phyloP scores from a whole-genome alignment of 257 asterid genomes.

The Gynochthodes officinalis region DNA sequence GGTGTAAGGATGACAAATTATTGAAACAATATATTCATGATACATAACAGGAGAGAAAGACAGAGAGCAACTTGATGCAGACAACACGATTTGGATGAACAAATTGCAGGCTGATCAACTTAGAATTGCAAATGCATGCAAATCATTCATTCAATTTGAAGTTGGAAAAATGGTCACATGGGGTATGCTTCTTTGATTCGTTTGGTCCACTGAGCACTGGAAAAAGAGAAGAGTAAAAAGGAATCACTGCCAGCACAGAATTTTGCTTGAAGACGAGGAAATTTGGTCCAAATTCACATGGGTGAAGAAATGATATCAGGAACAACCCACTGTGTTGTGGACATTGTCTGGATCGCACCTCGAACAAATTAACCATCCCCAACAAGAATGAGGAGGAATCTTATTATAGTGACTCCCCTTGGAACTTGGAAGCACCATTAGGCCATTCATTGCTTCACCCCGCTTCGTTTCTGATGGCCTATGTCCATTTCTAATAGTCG shows the following conservation, averaged over 20 bases:
- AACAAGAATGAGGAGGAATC: slow-evolving; percentile 7
- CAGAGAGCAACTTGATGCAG: neutral
- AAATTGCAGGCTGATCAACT: too few relatives aligned
- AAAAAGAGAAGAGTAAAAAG: neutral
- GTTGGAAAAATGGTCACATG: neutral
- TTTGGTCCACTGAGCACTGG: neutral
- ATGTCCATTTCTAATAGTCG: too few relatives aligned
- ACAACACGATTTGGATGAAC: too few relatives aligned
- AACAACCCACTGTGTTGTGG: neutral
- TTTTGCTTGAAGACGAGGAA: slow-evolving; percentile 18
- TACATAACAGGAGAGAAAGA: too few relatives aligned
- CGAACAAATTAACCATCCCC: neutral
- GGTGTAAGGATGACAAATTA: neutral
- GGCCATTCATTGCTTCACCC: too few relatives aligned
- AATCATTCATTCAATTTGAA: neutral
- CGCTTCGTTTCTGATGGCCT: too few relatives aligned
- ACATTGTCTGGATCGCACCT: slow-evolving; percentile 24
- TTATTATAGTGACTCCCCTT: neutral
- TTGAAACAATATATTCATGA: neutral
- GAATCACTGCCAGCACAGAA: slow-evolving; percentile 14
- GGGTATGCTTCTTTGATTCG: neutral
- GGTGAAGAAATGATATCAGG: slow-evolving; percentile 7
- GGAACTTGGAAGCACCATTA: too few relatives aligned
- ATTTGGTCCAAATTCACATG: neutral
- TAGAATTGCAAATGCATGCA: too few relatives aligned